Evolutionary conservation across 495 filamentous ascomycete genomes (phyloP).

Genomic region (Thermothielavioides terrestris): DNA sequence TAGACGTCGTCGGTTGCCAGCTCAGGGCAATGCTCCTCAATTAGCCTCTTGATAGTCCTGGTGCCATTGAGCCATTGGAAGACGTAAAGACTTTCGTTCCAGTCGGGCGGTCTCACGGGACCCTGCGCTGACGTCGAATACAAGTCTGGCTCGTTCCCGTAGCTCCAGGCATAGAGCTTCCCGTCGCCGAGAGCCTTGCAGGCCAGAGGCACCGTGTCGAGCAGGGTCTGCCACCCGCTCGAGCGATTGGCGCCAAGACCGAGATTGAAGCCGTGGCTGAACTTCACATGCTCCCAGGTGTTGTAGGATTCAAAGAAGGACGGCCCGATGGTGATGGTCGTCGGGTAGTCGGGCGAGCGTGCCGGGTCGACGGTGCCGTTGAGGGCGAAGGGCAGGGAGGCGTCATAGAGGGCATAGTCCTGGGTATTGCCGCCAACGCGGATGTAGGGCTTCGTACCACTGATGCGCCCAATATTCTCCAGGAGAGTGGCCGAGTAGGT

Average conservation of each 20-base stretch:
- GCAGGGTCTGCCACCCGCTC: slow-evolving; percentile 41
- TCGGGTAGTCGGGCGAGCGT: slow-evolving; percentile 52
- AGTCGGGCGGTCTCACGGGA: slow-evolving; percentile 42
- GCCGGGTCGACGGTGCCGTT: slow-evolving; percentile 45
- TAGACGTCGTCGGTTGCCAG: slow-evolving; percentile 34
- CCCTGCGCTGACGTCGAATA: slow-evolving; percentile 48
- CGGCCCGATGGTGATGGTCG: slow-evolving; percentile 51
- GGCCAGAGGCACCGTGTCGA: slow-evolving; percentile 48
- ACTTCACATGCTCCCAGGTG: slow-evolving; percentile 50
- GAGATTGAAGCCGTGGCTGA: slow-evolving; percentile 56
- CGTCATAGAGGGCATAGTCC: slow-evolving; percentile 54
- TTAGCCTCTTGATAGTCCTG: slow-evolving; percentile 36
- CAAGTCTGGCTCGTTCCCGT: slow-evolving; percentile 63
- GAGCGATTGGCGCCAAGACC: slow-evolving; percentile 49
- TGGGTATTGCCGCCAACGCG: slow-evolving; percentile 56
- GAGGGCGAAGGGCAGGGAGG: slow-evolving; percentile 41
- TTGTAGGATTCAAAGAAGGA: slow-evolving; percentile 58
- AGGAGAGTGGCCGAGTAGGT: slow-evolving; percentile 50
- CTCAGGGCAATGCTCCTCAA: slow-evolving; percentile 47
- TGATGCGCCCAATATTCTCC: slow-evolving; percentile 39
- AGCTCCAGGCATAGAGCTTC: slow-evolving; percentile 49
- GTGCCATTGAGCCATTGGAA: slow-evolving; percentile 54
- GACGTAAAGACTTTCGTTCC: slow-evolving; percentile 51
- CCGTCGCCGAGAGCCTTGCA: slow-evolving; percentile 49
- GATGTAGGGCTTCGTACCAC: slow-evolving; percentile 48